Base-by-base conservation (phyloP, 768 basidiomycete species). In the Leccinum pellstonianum region DNA sequence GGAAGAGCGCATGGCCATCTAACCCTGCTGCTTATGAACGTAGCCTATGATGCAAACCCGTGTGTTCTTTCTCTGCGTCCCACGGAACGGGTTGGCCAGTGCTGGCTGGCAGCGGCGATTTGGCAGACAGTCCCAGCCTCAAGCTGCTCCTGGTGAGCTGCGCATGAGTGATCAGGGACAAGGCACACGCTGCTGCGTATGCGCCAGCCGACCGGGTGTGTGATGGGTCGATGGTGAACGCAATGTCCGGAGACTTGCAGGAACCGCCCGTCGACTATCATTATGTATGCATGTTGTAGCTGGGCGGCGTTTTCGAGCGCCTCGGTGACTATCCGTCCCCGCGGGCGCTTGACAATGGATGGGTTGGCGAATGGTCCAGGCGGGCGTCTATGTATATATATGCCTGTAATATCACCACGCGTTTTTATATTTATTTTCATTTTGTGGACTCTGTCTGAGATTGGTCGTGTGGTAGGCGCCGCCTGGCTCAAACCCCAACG, bases 11-110 rank as follows among this genome's bases (percentile, higher is more conserved):
- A 51, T 58, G 61, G 31, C 54, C 52, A 29, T 67, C 60, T 27
- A 51, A 65, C 1, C 61, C 61, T 11, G 41, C 55, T 19, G 65
- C 54, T 35, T 14, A 63, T 57, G 11, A 65, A 70, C 33, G 49
- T 55, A 27, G 29, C 2, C 59, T 35, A 35, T 35, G 12, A 61
- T 59, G 47, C 38, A 37, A 7, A 61, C 58, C 58, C 10, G 52
- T 58, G 53, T 59, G 61, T 29, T 46, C 49, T 14, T 23, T 9
- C 2, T 58, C 37, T 6, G 50, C 47, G 14, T 46, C 12, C 14
- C 55, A 31, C 19, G 33, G 57, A 15, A 50, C 27, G 11, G 47
- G 33, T 3, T 33, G 46, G 29, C n/a, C 17, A 19, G 41, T 33
- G 12, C 38, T 35, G 25, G 9, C n/a, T 35, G 17, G 38, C 10